Evolutionary conservation across 1,284 basidiomycete species (phyloP), one percentile per base, ranked within the genome.

Genomic region (Pyrrhoderma noxium): DNA sequence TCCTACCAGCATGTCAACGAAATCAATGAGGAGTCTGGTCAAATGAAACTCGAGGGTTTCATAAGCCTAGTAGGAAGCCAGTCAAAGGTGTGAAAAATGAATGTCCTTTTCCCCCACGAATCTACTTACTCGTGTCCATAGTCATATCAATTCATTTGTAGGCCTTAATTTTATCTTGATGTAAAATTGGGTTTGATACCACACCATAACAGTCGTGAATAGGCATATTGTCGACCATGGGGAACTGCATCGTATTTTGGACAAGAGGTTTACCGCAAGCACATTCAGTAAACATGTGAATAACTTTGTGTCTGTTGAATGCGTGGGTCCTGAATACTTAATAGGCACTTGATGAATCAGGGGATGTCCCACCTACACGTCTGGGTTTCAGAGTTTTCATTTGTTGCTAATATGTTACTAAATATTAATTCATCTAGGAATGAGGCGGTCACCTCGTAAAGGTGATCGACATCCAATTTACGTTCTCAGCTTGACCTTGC

Each of bases 111-210:
- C n/a, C n/a, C n/a, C 19, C 23, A 22, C 13, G 9, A 41, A 35
- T 40, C 57, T 21, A 50, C 18, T 50, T 34, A 36, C 11, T 45
- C 34, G 13, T 22, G 31, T 45, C n/a, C 43, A 44, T 58, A 92
- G 89, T 64, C 75, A n/a, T 78, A 88, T 65, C 91, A 93, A 65
- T 88, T 84, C 67, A 66, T 94, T 42, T 93, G 91, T 90, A 63
- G 59, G 82, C 65, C 16, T 31, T 38, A 52, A 22, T 35, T 35
- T 46, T 45, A 25, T 51, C 38, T 49, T 38, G 51, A 45, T 23
- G 25, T 36, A 40, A 18, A 46, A 45, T 37, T n/a, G 37, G 45
- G 21, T 38, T 35, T 31, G 27, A 31, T 5, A 11, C 5, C 27
- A n/a, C n/a, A n/a, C n/a, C n/a, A 7, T n/a, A 41, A 18, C 19